Base-by-base conservation (phyloP, 116 monocot species). In the Thalassia testudinum region DNA sequence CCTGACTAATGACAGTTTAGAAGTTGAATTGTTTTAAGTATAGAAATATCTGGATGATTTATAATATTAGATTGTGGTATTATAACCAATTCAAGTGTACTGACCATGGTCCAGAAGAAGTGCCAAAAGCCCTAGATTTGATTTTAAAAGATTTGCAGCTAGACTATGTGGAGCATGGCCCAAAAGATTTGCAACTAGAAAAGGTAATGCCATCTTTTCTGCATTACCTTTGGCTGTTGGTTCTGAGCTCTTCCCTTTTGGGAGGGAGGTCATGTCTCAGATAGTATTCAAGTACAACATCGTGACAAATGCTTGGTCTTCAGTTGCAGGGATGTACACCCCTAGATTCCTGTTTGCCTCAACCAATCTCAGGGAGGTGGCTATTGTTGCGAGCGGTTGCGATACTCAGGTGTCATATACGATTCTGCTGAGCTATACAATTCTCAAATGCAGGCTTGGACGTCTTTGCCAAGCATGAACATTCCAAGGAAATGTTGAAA, bases 151-250 rank as follows among this genome's bases (percentile, higher is more conserved):
- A n/a, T n/a, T n/a, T n/a, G n/a, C n/a, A n/a, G n/a, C n/a, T n/a
- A n/a, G n/a, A n/a, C n/a, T n/a, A n/a, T n/a, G n/a, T n/a, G n/a
- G n/a, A n/a, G n/a, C n/a, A n/a, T n/a, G n/a, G n/a, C n/a, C n/a
- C n/a, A n/a, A n/a, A n/a, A n/a, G n/a, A n/a, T n/a, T n/a, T n/a
- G n/a, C n/a, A n/a, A n/a, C n/a, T n/a, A n/a, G n/a, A n/a, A n/a
- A n/a, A n/a, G n/a, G n/a, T n/a, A n/a, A n/a, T n/a, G n/a, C n/a
- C n/a, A n/a, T n/a, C n/a, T n/a, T n/a, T n/a, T n/a, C n/a, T n/a
- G n/a, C n/a, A n/a, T n/a, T n/a, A n/a, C 87, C 93, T 0, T 65
- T 93, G 12, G 93, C 93, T 3, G 93, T 93, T 26, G 93, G 93
- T 29, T 78, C 87, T 0, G 83, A 83, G 49, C 75, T 93, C 23